Conservation (phyloP, 2,329 filamentous ascomycete species). For the Fonsecaea monophora region DNA sequence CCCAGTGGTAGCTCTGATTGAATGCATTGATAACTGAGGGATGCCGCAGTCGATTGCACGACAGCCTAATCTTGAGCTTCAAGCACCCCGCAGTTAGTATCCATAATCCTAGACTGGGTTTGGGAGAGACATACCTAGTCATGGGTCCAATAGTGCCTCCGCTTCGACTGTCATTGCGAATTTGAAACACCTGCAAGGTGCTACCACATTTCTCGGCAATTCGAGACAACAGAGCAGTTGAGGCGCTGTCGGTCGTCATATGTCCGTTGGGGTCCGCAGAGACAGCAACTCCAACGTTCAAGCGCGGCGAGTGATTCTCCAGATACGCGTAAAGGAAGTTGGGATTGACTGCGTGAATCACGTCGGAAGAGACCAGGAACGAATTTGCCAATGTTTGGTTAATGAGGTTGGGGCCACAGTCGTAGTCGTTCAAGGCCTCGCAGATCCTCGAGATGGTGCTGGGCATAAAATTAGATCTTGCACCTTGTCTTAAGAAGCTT, state of each 20-base stretch:
- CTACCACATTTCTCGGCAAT: constrained; percentile 76
- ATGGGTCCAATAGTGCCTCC: constrained; percentile 96
- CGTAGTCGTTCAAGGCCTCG: constrained; percentile 56
- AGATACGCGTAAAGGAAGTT: constrained; percentile 89
- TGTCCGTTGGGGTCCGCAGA: constrained; percentile 87
- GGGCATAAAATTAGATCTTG: constrained; percentile 85
- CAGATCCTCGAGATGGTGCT: constrained; percentile 80
- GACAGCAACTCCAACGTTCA: constrained; percentile 86
- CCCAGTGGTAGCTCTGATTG: constrained; percentile 86
- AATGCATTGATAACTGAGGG: constrained; percentile 93
- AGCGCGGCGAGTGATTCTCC: constrained; percentile 79
- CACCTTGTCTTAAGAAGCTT: constrained; percentile 86
- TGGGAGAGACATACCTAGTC: constrained; percentile 52
- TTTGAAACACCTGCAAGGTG: constrained; percentile 87
- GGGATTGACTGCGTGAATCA: constrained; percentile 91
- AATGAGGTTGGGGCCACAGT: constrained; percentile 62
- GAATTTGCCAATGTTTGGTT: constrained; percentile 87
- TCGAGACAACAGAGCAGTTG: constrained; percentile 77
- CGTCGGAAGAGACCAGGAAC: constrained; percentile 90
- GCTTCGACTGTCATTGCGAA: constrained; percentile 85
- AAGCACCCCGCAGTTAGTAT: background rate
- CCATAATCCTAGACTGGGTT: background rate
- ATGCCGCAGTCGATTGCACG: constrained; percentile 86
- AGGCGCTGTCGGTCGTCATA: constrained; percentile 93
- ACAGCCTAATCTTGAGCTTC: constrained; percentile 77